These are phyloP conservation scores for Collybia nuda DNA, from an alignment of 768 basidiomycete genomes.

Conservation along the genomic window DNA sequence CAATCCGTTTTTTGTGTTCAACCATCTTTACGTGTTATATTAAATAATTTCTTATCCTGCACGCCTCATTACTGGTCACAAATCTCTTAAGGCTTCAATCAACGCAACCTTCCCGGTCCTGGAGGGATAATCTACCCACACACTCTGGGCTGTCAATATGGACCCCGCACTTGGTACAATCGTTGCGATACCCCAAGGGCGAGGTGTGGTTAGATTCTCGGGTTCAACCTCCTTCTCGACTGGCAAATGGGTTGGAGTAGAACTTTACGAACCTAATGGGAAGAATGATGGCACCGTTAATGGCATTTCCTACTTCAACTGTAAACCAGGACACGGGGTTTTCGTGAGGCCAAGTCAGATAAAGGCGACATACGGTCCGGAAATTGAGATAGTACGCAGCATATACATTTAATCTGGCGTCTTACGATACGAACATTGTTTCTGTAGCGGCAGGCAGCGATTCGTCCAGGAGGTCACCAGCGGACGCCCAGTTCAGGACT, in stretches of 20 bases:
- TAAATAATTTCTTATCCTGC: no score
- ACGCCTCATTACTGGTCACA: neutral
- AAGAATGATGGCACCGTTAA: constrained; percentile 96
- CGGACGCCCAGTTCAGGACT: constrained; percentile 54
- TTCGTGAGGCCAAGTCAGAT: constrained; percentile 90
- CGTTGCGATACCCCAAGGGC: constrained; percentile 78
- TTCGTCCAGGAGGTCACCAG: constrained; percentile 51
- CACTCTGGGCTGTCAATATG: constrained; percentile 7
- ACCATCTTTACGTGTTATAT: no score
- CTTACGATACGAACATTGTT: constrained; percentile 1
- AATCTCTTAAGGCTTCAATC: neutral
- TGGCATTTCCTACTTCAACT: constrained; percentile 79
- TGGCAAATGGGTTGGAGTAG: constrained; percentile 96
- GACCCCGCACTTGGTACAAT: constrained; percentile 58
- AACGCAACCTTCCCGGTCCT: neutral
- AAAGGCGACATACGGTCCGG: constrained; percentile 53
- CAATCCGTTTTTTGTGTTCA: no score
- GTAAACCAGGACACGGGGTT: constrained; percentile 75
- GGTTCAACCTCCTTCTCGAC: constrained; percentile 81
- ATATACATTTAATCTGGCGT: neutral
- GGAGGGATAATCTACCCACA: neutral
- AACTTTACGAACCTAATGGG: constrained; percentile 77
- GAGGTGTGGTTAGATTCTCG: constrained; percentile 83
- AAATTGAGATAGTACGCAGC: constrained; percentile 28
- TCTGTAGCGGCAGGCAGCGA: constrained; percentile 3